Percentiles rank a stretch among this genome's conserved stretches.
Conservation (phyloP, 208 protist species). For the Phytomonas sp. region DNA sequence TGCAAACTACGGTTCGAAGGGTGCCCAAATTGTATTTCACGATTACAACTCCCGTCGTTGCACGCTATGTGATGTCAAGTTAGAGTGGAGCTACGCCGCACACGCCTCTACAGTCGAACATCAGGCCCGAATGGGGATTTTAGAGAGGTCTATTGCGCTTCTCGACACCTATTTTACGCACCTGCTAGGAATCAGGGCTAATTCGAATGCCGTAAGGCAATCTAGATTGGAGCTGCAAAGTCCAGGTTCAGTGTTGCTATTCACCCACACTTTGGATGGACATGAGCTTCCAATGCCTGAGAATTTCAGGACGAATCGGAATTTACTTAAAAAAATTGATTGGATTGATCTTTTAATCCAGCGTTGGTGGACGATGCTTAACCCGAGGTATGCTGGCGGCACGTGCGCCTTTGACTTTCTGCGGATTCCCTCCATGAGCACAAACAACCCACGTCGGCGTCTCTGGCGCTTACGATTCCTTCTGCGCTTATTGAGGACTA, state of each 20-base stretch:
- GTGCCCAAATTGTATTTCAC: constrained; percentile 18
- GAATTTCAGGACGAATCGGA: not conserved
- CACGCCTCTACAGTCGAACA: constrained; percentile 43
- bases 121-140: constrained; percentile 36
- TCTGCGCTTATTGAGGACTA: constrained; percentile 19
- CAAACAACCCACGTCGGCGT: constrained; percentile 11
- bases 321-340: constrained; percentile 12
- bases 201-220: not conserved
- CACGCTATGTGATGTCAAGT: constrained; percentile 24
- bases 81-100: constrained; percentile 23
- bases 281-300: not conserved
- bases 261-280: not conserved
- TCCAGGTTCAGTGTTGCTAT: not conserved
- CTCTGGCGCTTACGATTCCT: constrained; percentile 30
- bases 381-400: not conserved
- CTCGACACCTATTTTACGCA: not conserved
- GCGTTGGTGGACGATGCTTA: constrained; percentile 43
- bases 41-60: constrained; percentile 22
- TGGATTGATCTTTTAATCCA: constrained; percentile 23
- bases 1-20: constrained; percentile 1
- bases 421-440: constrained; percentile 18
- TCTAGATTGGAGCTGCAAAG: not conserved
- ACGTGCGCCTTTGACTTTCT: constrained; percentile 16
- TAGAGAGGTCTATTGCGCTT: constrained; percentile 28
- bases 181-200: not conserved